Evolutionary conservation across 2,329 filamentous ascomycete species (phyloP).

Genomic region (Cryphonectria radicalis): DNA sequence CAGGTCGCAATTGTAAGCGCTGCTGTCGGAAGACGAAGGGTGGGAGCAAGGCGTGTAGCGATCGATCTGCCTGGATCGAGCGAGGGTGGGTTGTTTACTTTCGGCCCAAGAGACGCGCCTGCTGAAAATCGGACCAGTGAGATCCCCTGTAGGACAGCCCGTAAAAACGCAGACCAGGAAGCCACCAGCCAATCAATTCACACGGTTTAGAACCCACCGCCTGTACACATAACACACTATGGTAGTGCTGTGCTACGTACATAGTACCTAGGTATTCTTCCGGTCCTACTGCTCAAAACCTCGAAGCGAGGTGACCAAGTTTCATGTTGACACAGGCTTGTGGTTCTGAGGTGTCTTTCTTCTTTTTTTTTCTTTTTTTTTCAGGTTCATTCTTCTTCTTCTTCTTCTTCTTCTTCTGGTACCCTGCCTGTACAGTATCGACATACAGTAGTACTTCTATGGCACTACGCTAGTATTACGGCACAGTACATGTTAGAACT

Average conservation of each 20-base stretch:
- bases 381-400: no score
- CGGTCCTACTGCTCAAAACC: background rate
- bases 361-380: no score
- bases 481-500: background rate
- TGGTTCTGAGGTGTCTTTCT: background rate
- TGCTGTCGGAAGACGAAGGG: constrained; percentile 19
- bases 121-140: constrained; percentile 16
- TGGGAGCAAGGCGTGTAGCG: constrained; percentile 24
- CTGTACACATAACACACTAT: background rate
- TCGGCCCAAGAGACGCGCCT: constrained; percentile 22
- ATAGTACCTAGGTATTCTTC: background rate
- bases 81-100: constrained; percentile 26
- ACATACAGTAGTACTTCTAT: background rate
- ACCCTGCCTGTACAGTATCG: background rate
- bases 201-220: constrained; percentile 6
- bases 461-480: background rate
- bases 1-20: constrained; percentile 22
- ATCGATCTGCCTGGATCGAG: background rate
- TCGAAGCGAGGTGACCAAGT: background rate
- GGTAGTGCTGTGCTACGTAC: background rate
- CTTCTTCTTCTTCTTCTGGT: background rate
- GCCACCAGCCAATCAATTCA: constrained; percentile 24
- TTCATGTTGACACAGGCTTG: constrained; percentile 1
- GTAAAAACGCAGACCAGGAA: constrained; percentile 10
- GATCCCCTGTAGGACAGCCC: constrained; percentile 11